Evolutionary conservation across 2,329 filamentous ascomycete species (phyloP), one percentile per base, ranked within the genome.

Genomic region (Reticulascus tulasneorum): DNA sequence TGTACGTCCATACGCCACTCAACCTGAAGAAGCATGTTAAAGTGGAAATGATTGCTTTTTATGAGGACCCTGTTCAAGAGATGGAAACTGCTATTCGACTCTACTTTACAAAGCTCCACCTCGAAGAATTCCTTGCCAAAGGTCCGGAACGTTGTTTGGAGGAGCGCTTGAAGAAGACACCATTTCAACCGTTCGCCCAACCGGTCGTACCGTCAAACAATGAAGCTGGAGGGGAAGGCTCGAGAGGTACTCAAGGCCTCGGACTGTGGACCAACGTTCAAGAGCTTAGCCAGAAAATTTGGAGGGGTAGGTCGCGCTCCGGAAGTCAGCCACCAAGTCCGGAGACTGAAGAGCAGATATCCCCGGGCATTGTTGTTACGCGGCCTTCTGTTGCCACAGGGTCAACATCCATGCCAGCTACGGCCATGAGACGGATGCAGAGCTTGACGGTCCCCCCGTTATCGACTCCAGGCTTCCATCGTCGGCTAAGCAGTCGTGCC

Each of bases 41-140:
- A 33, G 64, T 82, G 4, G 77, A 82, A 45, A 50, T 75, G 8
- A 67, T 72, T 31, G 77, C 77, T 0, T 82, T 82, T 48, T 82
- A 79, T 37, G 74, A 79, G 29, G 75, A 80, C 29, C 55, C 62
- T 0, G 60, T 67, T 7, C 54, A 54, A 4, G 54, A 54, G 20
- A 42, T 49, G 11, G 54, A 56, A 2, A 58, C 58, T 1, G 64
- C 62, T 0, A 62, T 75, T 5, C 60, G 74, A 4, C 58, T 75
- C 0, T 75, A 77, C 61, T 63, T 74, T 27, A 68, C 67, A 15
- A 63, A 70, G 44, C 42, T 75, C 37, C 58, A 69, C n/a, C 56
- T 78, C 18, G 49, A 64, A 37, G 69, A 79, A 2, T 82, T 79
- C 29, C 48, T 82, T 2, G 53, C 58, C 4, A 73, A 72, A 17